Percentiles rank a stretch among this genome's conserved stretches.
phyloP scores from a whole-genome alignment of 2,329 filamentous ascomycete genomes.

The Aschersonia sp. region DNA sequence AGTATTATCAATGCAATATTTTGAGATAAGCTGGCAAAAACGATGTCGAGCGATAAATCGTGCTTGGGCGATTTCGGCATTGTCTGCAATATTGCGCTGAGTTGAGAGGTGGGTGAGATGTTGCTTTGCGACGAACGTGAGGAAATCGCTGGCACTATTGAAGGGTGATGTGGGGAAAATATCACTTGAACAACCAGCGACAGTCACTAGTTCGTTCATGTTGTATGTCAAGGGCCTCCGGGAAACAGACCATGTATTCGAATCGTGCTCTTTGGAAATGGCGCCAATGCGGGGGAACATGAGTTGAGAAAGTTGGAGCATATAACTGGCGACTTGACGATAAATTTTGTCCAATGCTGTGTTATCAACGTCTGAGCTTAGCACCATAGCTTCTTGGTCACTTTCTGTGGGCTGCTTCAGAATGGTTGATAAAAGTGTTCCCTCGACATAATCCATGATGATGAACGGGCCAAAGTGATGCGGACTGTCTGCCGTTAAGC shows the following conservation, averaged over 20 bases:
- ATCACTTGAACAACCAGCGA: conserved; percentile 14
- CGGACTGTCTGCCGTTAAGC: conserved; percentile 14
- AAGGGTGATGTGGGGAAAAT: conserved; percentile 16
- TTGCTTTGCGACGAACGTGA: conserved; percentile 12
- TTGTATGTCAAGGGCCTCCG: conserved; percentile 22
- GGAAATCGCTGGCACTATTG: conserved; percentile 15
- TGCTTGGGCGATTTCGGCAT: conserved; percentile 11
- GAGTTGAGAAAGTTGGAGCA: conserved; percentile 16
- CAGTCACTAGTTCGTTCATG: conserved; percentile 21
- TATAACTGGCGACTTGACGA: conserved; percentile 10
- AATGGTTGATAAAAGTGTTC: conserved; percentile 8
- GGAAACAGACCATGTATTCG: conserved; percentile 14
- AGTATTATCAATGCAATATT: conserved; percentile 13
- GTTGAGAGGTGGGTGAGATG: conserved; percentile 13
- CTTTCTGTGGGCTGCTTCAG: conserved; percentile 10
- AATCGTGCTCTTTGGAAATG: conserved; percentile 13
- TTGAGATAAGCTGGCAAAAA: conserved; percentile 16
- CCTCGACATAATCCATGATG: conserved; percentile 17
- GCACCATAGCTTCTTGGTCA: neutral
- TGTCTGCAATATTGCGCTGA: conserved; percentile 16
- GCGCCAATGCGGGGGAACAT: conserved; percentile 17
- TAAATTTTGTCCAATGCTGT: conserved; percentile 10
- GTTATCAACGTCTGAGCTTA: conserved; percentile 6
- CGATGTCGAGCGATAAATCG: conserved; percentile 18
- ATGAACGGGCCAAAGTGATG: conserved; percentile 17